These are phyloP conservation scores for Quercus ilex DNA, from an alignment of 306 rosid species.

Conservation along the genomic window DNA sequence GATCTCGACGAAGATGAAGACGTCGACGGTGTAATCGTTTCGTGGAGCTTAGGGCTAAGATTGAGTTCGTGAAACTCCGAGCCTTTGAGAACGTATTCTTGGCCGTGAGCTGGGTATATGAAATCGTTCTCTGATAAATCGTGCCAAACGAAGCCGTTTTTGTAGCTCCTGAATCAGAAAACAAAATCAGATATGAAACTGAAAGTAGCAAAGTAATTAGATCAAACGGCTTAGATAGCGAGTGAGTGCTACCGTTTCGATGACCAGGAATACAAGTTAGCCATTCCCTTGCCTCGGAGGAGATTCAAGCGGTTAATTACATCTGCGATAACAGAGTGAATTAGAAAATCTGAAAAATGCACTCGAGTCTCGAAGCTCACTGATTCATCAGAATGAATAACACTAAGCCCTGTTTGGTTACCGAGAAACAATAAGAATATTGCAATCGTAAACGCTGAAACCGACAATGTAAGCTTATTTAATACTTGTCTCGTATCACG, in stretches of 20 bases:
- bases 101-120: constrained; percentile 84
- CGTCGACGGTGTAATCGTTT: constrained; percentile 6
- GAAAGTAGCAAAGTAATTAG: neutral
- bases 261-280: constrained; percentile 87
- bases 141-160: constrained; percentile 92
- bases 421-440: neutral
- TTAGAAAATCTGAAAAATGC: neutral
- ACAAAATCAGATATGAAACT: neutral
- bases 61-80: constrained; percentile 66
- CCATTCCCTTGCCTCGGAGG: constrained; percentile 84
- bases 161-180: constrained; percentile 60
- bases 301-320: constrained; percentile 68
- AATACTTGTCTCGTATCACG: neutral
- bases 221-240: neutral
- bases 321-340: constrained; percentile 36
- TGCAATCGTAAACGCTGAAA: neutral
- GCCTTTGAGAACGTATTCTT: constrained; percentile 90
- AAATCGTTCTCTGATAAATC: constrained; percentile 87
- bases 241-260: constrained; percentile 61
- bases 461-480: neutral
- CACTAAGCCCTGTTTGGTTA: neutral
- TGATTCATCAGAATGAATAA: neutral
- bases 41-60: constrained; percentile 16
- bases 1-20: constrained; percentile 40
- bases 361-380: neutral